Evolutionary conservation across 805 yeast genomes (phyloP).

Genomic region (Cyberlindnera veronae): DNA sequence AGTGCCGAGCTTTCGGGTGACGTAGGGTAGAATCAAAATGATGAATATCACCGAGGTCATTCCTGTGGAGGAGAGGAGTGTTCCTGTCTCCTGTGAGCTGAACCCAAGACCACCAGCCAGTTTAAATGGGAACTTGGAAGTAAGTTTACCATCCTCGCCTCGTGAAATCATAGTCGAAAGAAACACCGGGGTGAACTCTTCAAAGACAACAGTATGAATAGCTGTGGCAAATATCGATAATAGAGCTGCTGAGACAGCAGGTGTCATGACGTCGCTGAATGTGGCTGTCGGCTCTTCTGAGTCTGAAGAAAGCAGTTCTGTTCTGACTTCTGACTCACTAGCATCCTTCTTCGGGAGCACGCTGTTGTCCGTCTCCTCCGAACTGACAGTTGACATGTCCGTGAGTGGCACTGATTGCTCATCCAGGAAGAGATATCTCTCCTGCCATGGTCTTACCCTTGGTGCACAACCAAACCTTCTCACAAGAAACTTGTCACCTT

Average conservation of each 20-base stretch:
- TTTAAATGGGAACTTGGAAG: constrained; percentile 44
- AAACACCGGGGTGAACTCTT: constrained; percentile 13
- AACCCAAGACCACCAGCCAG: constrained; percentile 52
- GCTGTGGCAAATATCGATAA: constrained; percentile 10
- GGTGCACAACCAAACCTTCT: neutral
- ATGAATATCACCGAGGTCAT: constrained; percentile 42
- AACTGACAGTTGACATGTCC: neutral
- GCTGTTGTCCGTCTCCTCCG: neutral
- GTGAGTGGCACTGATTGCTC: constrained; percentile 3
- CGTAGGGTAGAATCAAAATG: constrained; percentile 30
- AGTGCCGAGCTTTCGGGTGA: constrained; percentile 8
- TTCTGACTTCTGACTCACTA: neutral
- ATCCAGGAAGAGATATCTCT: neutral
- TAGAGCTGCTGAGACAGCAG: constrained; percentile 8
- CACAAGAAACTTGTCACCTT: constrained; percentile 8
- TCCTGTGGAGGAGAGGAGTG: constrained; percentile 48
- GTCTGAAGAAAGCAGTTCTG: neutral
- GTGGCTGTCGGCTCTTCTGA: constrained; percentile 1
- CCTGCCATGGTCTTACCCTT: constrained; percentile 12
- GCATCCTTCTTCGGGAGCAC: neutral
- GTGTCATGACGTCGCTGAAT: constrained; percentile 9
- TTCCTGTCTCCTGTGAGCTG: constrained; percentile 45
- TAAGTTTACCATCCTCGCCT: constrained; percentile 15
- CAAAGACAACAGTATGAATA: constrained; percentile 9
- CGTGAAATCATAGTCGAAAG: constrained; percentile 5